These are phyloP conservation scores for Talaromyces sp. DNA, from an alignment of 2,329 filamentous ascomycete genomes.

Conservation along the genomic window DNA sequence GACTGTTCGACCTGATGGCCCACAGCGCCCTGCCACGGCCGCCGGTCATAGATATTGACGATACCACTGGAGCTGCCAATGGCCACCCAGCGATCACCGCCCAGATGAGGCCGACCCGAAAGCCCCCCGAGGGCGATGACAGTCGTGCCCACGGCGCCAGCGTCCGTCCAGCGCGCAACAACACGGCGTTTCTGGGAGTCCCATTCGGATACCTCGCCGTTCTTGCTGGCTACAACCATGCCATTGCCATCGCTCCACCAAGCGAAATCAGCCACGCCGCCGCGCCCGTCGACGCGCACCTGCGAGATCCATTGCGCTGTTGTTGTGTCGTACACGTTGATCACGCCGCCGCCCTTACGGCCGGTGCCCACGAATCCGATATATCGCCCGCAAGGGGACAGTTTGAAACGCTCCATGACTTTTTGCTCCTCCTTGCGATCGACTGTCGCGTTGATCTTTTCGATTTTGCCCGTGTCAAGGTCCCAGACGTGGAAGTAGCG, in stretches of 20 bases:
- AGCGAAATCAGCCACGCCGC: slow-evolving; percentile 82
- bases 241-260: slow-evolving; percentile 89
- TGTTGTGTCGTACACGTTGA: slow-evolving; percentile 75
- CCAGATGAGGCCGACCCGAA: slow-evolving; percentile 41
- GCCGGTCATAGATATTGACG: slow-evolving; percentile 87
- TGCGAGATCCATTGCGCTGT: slow-evolving; percentile 86
- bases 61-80: slow-evolving; percentile 83
- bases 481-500: slow-evolving; percentile 96
- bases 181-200: slow-evolving; percentile 64
- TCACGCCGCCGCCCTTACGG: slow-evolving; percentile 77
- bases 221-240: slow-evolving; percentile 75
- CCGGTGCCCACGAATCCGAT: slow-evolving; percentile 77
- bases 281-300: slow-evolving; percentile 72
- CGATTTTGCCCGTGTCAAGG: slow-evolving; percentile 70
- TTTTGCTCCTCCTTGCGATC: slow-evolving; percentile 71
- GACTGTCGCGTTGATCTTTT: slow-evolving; percentile 73
- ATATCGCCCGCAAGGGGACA: slow-evolving; percentile 80
- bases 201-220: slow-evolving; percentile 89
- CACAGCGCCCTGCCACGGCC: slow-evolving; percentile 50
- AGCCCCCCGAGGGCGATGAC: slow-evolving; percentile 67
- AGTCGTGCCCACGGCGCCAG: slow-evolving; percentile 81
- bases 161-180: slow-evolving; percentile 79
- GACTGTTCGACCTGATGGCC: slow-evolving; percentile 22
- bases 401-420: slow-evolving; percentile 83
- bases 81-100: slow-evolving; percentile 82